Conservation (phyloP, 23 red algal species). For the Gracilaria vermiculophylla region DNA sequence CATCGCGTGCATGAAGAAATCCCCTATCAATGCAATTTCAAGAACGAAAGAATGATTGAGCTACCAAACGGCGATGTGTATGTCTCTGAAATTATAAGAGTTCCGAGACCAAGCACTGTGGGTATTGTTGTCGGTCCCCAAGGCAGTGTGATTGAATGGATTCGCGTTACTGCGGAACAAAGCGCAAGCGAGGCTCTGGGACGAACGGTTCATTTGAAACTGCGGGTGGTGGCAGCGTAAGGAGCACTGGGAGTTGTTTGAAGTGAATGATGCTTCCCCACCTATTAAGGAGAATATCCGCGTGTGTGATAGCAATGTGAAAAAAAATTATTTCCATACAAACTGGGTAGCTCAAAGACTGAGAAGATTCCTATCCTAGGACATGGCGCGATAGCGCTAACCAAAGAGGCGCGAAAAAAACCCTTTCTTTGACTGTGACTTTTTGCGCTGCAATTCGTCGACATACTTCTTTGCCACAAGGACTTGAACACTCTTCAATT, state of each 20-base stretch:
- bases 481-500: conserved; percentile 22
- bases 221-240: conserved; percentile 36
- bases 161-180: conserved; percentile 48
- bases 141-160: conserved; percentile 59
- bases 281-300: too few species aligned
- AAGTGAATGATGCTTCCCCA: too few species aligned
- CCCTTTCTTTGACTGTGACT: not conserved
- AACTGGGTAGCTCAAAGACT: too few species aligned
- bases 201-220: conserved; percentile 53
- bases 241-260: too few species aligned
- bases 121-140: conserved; percentile 68
- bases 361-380: too few species aligned
- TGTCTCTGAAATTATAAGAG: conserved; percentile 62
- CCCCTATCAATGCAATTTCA: conserved; percentile 61
- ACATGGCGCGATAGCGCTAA: not conserved
- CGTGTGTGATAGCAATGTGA: too few species aligned
- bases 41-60: conserved; percentile 55
- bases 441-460: not conserved
- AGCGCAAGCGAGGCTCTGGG: conserved; percentile 33
- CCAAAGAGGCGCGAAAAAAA: conserved; percentile 55
- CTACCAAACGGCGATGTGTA: conserved; percentile 62
- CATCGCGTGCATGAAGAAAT: conserved; percentile 80
- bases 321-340: too few species aligned
- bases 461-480: conserved; percentile 40
- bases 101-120: conserved; percentile 31